Base-by-base conservation (phyloP, 2,329 filamentous ascomycete species). In the Calonectria fujianensis region DNA sequence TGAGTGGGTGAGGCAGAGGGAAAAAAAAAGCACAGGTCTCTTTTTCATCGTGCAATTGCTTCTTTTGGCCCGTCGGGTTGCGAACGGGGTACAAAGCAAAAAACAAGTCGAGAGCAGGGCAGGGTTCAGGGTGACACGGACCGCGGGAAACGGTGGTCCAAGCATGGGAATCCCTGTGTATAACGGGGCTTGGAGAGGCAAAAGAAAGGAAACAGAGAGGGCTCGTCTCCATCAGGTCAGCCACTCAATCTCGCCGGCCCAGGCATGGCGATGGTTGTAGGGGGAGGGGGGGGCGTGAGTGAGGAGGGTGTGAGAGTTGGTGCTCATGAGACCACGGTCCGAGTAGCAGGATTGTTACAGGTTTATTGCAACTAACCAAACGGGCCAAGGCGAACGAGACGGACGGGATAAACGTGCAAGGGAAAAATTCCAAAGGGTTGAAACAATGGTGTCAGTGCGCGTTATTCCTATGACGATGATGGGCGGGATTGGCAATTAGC, bases 301-400 rank as follows among this genome's bases (percentile, higher is more conserved):
- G 24, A 51, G 3, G 27, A 20, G 48, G 24, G 52, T 24, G 52
- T 11, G 52, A 31, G 27, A 37, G 39, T 20, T 24, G n/a, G 41
- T 31, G 14, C 31, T 9, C 27, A 45, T 35, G 41, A 32, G 72
- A 75, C 51, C 51, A 29, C 45, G 52, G 54, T 50, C n/a, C 20
- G 68, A 74, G 79, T 80, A 74, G 69, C 79, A 80, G 73, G 72
- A 73, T 41, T 73, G 79, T 80, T 76, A 78, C 79, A 81, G 77
- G 72, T 73, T 50, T 75, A 77, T 78, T 76, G 76, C 37, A 37
- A 57, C 48, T 27, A 16, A 63, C 39, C 45, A 41, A 45, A 39
- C 27, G 24, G 9, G 57, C 13, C 51, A 18, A 54, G 16, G 29
- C 4, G 29, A 6, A 32, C 4, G 16, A 31, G 14, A 32, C 14